These are phyloP conservation scores for Senna siamea DNA, from an alignment of 306 rosid species.

Conservation along the genomic window DNA sequence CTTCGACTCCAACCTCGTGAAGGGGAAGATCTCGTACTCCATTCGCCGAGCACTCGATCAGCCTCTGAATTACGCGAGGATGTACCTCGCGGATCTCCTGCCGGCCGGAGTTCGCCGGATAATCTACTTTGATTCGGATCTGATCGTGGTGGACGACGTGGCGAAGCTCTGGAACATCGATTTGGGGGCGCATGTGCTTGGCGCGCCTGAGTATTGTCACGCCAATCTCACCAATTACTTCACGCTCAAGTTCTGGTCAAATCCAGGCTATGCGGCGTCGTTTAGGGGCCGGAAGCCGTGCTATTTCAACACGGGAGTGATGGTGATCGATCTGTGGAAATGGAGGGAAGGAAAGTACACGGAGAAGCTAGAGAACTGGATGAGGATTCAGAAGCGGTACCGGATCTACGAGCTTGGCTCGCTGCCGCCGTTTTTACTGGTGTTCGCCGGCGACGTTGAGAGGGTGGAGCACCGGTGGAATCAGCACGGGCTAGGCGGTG, in stretches of 20 bases:
- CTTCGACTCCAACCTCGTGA: constrained; percentile 77
- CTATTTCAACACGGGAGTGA: constrained; percentile 93
- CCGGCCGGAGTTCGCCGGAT: constrained; percentile 67
- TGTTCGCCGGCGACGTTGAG: constrained; percentile 82
- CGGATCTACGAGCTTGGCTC: constrained; percentile 92
- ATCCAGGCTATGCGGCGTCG: constrained; percentile 55
- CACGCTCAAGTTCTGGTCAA: constrained; percentile 76
- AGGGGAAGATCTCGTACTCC: constrained; percentile 80
- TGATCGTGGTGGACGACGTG: constrained; percentile 88
- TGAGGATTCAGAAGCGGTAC: constrained; percentile 78
- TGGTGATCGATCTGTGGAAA: constrained; percentile 84
- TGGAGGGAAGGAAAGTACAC: constrained; percentile 83
- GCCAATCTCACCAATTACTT: constrained; percentile 87
- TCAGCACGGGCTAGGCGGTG: constrained; percentile 95
- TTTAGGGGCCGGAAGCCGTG: constrained; percentile 62
- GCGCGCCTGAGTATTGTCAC: constrained; percentile 94
- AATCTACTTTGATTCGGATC: constrained; percentile 88
- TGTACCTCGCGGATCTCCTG: constrained; percentile 77
- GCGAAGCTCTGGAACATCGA: constrained; percentile 81
- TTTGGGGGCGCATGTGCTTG: constrained; percentile 63
- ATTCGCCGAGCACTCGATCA: constrained; percentile 85
- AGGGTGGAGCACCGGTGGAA: constrained; percentile 91
- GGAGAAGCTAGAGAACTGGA: constrained; percentile 76
- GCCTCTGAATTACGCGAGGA: constrained; percentile 89
- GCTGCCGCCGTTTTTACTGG: constrained; percentile 80